Conservation (phyloP, 1,139 yeast species). For the Wickerhamomyces sp. region DNA sequence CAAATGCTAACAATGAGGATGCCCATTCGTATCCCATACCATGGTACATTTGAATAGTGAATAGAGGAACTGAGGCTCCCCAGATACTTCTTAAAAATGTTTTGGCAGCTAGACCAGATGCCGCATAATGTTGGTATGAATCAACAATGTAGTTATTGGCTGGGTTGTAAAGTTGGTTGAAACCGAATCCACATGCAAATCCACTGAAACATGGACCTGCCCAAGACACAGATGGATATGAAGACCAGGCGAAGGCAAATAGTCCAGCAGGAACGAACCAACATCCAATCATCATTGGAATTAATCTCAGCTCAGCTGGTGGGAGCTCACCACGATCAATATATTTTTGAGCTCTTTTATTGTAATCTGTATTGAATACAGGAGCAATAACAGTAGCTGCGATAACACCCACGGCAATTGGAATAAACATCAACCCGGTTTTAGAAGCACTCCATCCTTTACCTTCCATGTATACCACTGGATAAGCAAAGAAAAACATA, state of each 20-base stretch:
- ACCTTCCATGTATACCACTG: conserved; percentile 61
- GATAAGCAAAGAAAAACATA: conserved; percentile 66
- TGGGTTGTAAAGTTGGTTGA: conserved; percentile 56
- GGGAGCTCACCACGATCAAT: conserved; percentile 50
- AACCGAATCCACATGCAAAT: conserved; percentile 57
- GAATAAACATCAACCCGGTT: conserved; percentile 69
- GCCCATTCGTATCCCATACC: conserved; percentile 74
- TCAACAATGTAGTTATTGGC: conserved; percentile 70
- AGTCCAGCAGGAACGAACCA: conserved; percentile 60
- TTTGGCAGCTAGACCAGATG: conserved; percentile 64
- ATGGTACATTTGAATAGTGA: conserved; percentile 74
- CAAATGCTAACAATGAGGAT: conserved; percentile 57
- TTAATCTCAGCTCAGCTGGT: conserved; percentile 56
- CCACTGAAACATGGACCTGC: conserved; percentile 65
- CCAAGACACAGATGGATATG: conserved; percentile 52
- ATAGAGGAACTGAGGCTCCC: conserved; percentile 72
- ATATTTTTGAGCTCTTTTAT: conserved; percentile 45
- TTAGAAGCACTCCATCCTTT: conserved; percentile 57
- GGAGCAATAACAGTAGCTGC: conserved; percentile 50
- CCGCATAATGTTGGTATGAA: conserved; percentile 69
- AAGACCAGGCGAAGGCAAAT: conserved; percentile 61
- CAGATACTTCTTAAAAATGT: conserved; percentile 64
- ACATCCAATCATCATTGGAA: conserved; percentile 61
- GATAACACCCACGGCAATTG: conserved; percentile 64
- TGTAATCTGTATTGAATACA: conserved; percentile 54